These are phyloP conservation scores for Mycena vulgaris DNA, from an alignment of 768 basidiomycete species.

Conservation along the genomic window DNA sequence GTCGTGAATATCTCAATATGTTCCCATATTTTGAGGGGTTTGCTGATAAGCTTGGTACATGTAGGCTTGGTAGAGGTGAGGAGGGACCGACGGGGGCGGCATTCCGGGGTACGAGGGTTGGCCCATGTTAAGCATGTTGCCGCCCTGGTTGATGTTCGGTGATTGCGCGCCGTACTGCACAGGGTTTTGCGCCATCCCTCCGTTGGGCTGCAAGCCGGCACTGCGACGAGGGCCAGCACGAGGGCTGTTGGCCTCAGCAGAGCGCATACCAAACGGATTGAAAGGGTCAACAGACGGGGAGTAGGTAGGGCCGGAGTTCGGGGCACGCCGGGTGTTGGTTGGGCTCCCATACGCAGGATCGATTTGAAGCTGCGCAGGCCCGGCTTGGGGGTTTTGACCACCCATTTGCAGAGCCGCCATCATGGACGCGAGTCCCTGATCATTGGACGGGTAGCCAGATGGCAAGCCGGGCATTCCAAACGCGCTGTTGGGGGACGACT, in stretches of 20 bases:
- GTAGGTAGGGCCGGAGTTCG: conserved; percentile 54
- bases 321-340: conserved; percentile 53
- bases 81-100: conserved; percentile 71
- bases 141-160: conserved; percentile 70
- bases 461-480: conserved; percentile 84
- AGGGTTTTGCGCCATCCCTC: conserved; percentile 55
- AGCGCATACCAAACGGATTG: conserved; percentile 66
- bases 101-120: conserved; percentile 77
- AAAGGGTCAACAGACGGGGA: conserved; percentile 63
- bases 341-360: conserved; percentile 72
- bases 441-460: conserved; percentile 85
- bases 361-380: conserved; percentile 79
- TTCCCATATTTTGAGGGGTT: conserved; percentile 83
- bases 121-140: conserved; percentile 73
- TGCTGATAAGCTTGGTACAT: conserved; percentile 91
- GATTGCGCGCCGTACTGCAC: conserved; percentile 74
- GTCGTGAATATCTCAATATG: conserved; percentile 65
- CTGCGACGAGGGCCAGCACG: conserved; percentile 68
- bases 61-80: conserved; percentile 84
- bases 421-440: conserved; percentile 91
- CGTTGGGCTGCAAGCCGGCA: conserved; percentile 63
- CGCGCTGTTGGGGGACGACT: conserved; percentile 65
- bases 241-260: conserved; percentile 62
- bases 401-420: conserved; percentile 95
- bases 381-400: conserved; percentile 87